Evolutionary conservation across 345 rosid genomes (phyloP).

Genomic region (Corymbia maculata): DNA sequence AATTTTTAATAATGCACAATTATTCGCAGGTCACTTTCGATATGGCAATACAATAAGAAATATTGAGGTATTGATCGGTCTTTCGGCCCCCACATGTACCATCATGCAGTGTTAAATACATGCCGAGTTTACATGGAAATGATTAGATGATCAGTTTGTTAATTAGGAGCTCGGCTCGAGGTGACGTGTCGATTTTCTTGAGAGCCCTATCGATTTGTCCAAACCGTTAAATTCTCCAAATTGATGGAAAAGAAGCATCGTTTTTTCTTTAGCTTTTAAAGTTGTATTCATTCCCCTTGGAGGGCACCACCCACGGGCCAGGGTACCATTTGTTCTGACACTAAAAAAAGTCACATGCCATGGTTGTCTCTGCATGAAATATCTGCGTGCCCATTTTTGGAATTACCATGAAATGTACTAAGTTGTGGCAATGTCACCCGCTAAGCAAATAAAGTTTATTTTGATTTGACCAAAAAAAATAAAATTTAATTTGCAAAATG

Average conservation of each 20-base stretch:
- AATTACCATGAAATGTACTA: neutral
- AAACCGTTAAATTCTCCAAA: neutral
- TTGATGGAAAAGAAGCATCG: neutral
- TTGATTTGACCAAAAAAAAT: neutral
- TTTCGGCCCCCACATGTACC: neutral
- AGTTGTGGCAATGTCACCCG: neutral
- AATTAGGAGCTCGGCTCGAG: neutral
- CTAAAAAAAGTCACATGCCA: neutral
- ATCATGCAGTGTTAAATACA: neutral
- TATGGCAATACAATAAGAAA: too few relatives aligned
- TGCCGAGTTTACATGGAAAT: neutral
- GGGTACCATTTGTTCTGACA: neutral
- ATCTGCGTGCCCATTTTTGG: neutral
- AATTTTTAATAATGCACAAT: neutral
- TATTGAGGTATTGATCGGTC: neutral
- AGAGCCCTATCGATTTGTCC: neutral
- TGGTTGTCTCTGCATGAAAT: neutral
- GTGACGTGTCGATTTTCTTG: neutral
- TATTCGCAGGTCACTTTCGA: constrained; percentile 7
- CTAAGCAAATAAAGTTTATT: neutral
- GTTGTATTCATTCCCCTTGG: neutral
- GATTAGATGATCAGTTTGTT: neutral
- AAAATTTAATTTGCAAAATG: neutral
- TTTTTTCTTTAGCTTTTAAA: neutral
- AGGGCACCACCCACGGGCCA: neutral